These are phyloP conservation scores for Pseudogymnoascus sp. DNA, from an alignment of 2,329 filamentous ascomycete species.

Conservation along the genomic window DNA sequence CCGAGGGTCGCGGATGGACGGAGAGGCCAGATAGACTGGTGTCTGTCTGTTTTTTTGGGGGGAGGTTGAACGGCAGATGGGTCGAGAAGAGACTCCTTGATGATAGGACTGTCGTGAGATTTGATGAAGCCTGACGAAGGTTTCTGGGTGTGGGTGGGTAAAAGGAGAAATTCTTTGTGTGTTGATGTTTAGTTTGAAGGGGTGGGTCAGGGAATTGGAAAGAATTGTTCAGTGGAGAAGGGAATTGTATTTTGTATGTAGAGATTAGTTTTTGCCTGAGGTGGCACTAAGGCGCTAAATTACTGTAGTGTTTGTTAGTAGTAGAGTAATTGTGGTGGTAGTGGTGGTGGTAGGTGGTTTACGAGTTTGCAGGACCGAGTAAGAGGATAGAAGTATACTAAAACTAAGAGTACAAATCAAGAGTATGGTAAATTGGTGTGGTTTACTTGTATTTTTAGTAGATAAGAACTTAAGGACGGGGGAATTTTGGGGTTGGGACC, in stretches of 20 bases:
- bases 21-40: slow-evolving; percentile 10
- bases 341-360: neutral
- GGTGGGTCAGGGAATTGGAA: slow-evolving; percentile 5
- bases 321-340: neutral
- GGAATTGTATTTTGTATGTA: slow-evolving; percentile 7
- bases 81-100: slow-evolving; percentile 1
- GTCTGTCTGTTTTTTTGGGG: neutral
- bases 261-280: slow-evolving; percentile 5
- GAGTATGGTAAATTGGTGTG: neutral
- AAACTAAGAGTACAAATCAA: neutral
- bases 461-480: neutral
- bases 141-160: neutral
- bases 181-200: slow-evolving; percentile 1
- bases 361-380: neutral
- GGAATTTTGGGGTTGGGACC: neutral
- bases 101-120: neutral
- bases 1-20: slow-evolving; percentile 11
- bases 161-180: neutral
- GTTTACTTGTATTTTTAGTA: neutral
- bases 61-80: neutral
- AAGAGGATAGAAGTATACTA: neutral
- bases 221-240: slow-evolving; percentile 8
- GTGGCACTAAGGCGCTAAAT: neutral
- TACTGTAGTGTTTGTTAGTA: neutral
- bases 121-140: slow-evolving; percentile 1